Evolutionary conservation across 495 filamentous ascomycete genomes (phyloP), one percentile per base, ranked within the genome.

Genomic region (Trichoderma reesei): DNA sequence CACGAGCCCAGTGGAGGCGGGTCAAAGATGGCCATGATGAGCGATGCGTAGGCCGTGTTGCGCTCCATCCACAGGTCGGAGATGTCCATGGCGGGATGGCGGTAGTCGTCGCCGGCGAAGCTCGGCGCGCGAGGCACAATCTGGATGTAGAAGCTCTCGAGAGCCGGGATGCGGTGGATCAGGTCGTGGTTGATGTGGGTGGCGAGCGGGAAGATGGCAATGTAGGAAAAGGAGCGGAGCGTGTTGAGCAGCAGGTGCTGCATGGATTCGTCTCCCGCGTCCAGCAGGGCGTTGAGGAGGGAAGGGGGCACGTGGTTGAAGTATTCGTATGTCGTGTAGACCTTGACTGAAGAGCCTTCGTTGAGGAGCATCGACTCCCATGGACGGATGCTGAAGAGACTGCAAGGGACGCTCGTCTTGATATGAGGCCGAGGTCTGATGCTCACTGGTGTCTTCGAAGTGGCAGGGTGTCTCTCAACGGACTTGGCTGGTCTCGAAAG

Each of bases 51-150:
- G 38, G 74, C 74, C 39, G 65, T 74, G 66, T 77, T 77, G 37
- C 75, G 72, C 67, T 79, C 76, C 71, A 78, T 72, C 79, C 79
- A 79, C 14, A 80, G 71, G 63, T 80, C 76, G 10, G 69, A 63
- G 16, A 68, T 64, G 34, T 78, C 69, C 48, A 77, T 65, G 37
- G 73, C 65, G 20, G 60, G 66, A 14, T 56, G 51, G 51, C 51
- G 51, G 26, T 56, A 56, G 74, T 80, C 78, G 66, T 77, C 76
- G 0, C 67, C 61, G 3, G 64, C 59, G 14, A 80, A 68, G 36
- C 79, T 75, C 48, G 71, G 68, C 65, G 69, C 70, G 11, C 69
- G 66, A 5, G 80, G 79, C 4, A 76, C 73, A 7, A 82, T 63
- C 65, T 80, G 80, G 14, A 80, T 68, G 64, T 74, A 80, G 2